phyloP scores from a whole-genome alignment of 2,329 filamentous ascomycete species.

The Lachnellula occidentalis region DNA sequence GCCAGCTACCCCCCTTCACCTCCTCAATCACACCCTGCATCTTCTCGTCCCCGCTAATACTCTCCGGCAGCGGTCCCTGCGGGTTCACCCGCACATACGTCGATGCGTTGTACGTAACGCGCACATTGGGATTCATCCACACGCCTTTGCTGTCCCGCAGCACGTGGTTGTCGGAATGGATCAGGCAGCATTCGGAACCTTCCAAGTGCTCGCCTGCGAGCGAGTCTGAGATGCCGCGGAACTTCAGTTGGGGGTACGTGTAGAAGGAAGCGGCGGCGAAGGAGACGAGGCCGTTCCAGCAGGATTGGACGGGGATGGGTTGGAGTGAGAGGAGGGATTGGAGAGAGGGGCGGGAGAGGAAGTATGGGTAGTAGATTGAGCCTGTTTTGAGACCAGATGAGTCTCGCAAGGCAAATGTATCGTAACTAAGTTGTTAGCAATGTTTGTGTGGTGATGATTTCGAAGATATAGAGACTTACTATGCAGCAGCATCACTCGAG shows the following conservation, averaged over 20 bases:
- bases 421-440: slow-evolving; percentile 36
- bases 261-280: slow-evolving; percentile 54
- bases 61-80: not conserved
- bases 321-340: slow-evolving; percentile 45
- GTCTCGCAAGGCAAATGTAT: slow-evolving; percentile 58
- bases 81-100: slow-evolving; percentile 47
- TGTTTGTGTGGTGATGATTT: not conserved
- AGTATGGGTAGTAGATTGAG: slow-evolving; percentile 56
- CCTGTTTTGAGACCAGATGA: slow-evolving; percentile 43
- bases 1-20: slow-evolving; percentile 15
- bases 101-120: slow-evolving; percentile 55
- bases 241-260: slow-evolving; percentile 39
- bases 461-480: slow-evolving; percentile 5
- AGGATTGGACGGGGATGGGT: slow-evolving; percentile 47
- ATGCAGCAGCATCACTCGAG: slow-evolving; percentile 40
- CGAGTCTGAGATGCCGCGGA: slow-evolving; percentile 58
- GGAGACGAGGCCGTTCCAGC: slow-evolving; percentile 52
- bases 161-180: slow-evolving; percentile 64
- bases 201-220: slow-evolving; percentile 61
- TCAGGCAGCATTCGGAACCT: slow-evolving; percentile 74
- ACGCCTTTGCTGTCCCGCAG: slow-evolving; percentile 42
- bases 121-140: slow-evolving; percentile 63
- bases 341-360: slow-evolving; percentile 45
- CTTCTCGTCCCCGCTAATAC: slow-evolving; percentile 22
- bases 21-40: slow-evolving; percentile 1